Base-by-base conservation (phyloP, 371 early-diverging fungal species). In the Funneliformis caledonium region DNA sequence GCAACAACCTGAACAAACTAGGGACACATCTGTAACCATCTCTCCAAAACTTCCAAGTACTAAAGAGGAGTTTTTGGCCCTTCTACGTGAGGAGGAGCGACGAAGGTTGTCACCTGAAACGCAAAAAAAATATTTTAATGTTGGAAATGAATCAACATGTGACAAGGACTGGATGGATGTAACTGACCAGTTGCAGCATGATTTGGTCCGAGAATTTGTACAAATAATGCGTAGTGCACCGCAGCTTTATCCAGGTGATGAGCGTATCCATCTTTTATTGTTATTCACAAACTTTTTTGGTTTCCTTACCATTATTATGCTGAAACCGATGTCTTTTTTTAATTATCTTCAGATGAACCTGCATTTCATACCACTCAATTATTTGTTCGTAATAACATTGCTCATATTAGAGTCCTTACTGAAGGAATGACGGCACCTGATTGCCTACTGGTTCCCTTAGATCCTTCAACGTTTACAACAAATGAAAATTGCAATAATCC, bases 151-250 rank as follows among this genome's bases (percentile, higher is more conserved):
- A 26, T 64, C 76, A 10, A 64, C 64, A 76, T 7, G 7, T 64
- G 64, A 45, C 26, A 76, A 45, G 76, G 76, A 76, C 48, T 76
- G 76, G 76, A 73, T 73, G 74, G 74, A 73, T 73, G 74, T 73
- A 5, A 73, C 74, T 52, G 74, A 73, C 26, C 52, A 50, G 52
- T 52, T 73, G 74, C 59, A 73, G 52, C 56, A 50, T 73, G 12
- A 73, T 5, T 73, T 75, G n/a, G 60, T 75, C 33, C 60, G 60
- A 75, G 60, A 76, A 43, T 62, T 33, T 33, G 59, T 75, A 14
- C 76, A 75, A 75, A 42, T 75, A 47, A 19, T 75, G 33, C 59
- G 64, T 1, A 45, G 64, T 76, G 76, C 76, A 1, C 76, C 64
- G 26, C 64, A 76, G 11, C 43, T 76, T 76, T 59, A 75, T 75